These are phyloP conservation scores for Pseudoneurospora amorphoporcata DNA, from an alignment of 495 filamentous ascomycete genomes.

Conservation along the genomic window DNA sequence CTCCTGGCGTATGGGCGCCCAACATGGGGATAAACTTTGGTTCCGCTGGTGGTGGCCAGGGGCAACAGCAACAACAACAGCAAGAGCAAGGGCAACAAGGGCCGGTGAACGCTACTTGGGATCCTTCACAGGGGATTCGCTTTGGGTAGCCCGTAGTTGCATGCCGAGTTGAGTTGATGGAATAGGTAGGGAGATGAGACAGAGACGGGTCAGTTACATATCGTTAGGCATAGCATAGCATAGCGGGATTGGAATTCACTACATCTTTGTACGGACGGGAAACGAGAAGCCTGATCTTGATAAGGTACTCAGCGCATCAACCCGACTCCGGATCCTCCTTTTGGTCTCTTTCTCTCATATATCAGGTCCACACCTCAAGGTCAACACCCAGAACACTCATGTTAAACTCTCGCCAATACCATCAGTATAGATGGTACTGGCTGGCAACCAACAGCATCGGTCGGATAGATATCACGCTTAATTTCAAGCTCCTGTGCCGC, in stretches of 20 bases:
- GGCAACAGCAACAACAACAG: not conserved
- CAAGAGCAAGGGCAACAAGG: slow-evolving; percentile 2
- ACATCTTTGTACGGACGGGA: not conserved
- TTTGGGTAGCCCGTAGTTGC: slow-evolving; percentile 36
- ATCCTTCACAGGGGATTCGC: slow-evolving; percentile 50
- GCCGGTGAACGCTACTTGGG: slow-evolving; percentile 39
- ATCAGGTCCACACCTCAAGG: not conserved
- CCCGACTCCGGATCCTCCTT: not conserved
- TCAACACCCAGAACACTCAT: no score
- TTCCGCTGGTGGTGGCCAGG: not conserved
- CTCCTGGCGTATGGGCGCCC: slow-evolving; percentile 60
- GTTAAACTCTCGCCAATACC: no score
- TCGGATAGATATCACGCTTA: no score
- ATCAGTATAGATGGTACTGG: no score
- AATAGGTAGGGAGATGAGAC: not conserved
- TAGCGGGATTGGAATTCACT: not conserved
- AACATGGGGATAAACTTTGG: slow-evolving; percentile 70
- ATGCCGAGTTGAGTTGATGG: not conserved
- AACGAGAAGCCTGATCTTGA: not conserved
- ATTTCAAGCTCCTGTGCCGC: no score
- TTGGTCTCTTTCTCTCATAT: not conserved
- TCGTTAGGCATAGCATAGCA: slow-evolving; percentile 5
- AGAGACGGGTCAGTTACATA: slow-evolving; percentile 14
- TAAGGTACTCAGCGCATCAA: not conserved
- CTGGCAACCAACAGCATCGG: no score